These are phyloP conservation scores for Zymoseptoria crescenta DNA, from an alignment of 2,329 filamentous ascomycete genomes.

Conservation along the genomic window DNA sequence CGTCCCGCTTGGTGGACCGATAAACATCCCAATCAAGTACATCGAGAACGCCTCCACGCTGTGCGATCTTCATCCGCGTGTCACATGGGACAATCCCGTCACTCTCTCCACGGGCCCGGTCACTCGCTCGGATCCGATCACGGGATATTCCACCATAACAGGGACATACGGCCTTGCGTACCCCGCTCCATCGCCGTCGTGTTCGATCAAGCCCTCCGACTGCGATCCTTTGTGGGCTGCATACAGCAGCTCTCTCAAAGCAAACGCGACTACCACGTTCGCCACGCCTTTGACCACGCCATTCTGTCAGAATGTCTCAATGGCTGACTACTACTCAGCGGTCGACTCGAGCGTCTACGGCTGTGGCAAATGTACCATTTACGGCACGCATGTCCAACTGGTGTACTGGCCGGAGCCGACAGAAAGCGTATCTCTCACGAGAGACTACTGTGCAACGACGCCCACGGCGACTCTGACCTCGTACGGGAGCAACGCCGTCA, in stretches of 20 bases:
- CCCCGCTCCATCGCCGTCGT: constrained; percentile 18
- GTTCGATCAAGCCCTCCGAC: constrained; percentile 20
- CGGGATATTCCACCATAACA: constrained; percentile 5
- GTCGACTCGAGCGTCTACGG: constrained; percentile 16
- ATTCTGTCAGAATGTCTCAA: constrained; percentile 17
- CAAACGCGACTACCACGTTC: constrained; percentile 9
- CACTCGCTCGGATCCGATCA: constrained; percentile 8
- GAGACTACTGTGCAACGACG: constrained; percentile 25
- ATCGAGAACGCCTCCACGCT: constrained; percentile 24
- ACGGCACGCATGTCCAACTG: constrained; percentile 24
- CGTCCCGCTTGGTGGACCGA: constrained; percentile 12
- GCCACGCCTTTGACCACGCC: constrained; percentile 20
- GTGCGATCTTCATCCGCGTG: constrained; percentile 25
- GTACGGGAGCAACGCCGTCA: constrained; percentile 19
- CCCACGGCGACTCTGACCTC: constrained; percentile 19
- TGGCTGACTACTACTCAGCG: constrained; percentile 6
- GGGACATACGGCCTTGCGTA: constrained; percentile 9
- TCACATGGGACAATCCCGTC: constrained; percentile 20
- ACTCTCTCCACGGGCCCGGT: constrained; percentile 12
- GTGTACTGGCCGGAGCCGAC: constrained; percentile 25
- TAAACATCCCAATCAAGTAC: constrained; percentile 16
- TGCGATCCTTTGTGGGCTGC: constrained; percentile 23
- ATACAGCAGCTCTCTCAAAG: constrained; percentile 18
- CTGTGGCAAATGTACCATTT: constrained; percentile 27
- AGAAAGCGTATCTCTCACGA: constrained; percentile 9